These are phyloP conservation scores for Metarhizium robertsii DNA, from an alignment of 2,329 filamentous ascomycete genomes.

Conservation along the genomic window DNA sequence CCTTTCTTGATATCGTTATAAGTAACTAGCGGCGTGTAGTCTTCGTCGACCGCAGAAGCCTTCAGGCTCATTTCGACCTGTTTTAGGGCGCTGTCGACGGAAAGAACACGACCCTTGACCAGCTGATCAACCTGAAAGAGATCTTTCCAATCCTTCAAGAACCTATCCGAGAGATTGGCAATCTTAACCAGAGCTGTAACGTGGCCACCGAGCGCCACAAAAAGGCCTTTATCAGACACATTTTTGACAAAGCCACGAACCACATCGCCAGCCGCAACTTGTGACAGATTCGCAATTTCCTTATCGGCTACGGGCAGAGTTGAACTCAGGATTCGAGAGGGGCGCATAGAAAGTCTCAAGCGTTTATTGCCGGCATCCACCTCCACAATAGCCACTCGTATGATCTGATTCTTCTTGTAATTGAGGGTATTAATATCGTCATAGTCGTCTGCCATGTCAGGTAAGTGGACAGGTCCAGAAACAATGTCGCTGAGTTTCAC, in stretches of 20 bases:
- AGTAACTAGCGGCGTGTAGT: slow-evolving; percentile 64
- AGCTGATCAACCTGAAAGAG: slow-evolving; percentile 82
- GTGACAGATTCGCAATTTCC: slow-evolving; percentile 62
- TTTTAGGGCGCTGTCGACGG: slow-evolving; percentile 56
- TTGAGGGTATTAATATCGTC: slow-evolving; percentile 65
- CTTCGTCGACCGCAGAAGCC: slow-evolving; percentile 68
- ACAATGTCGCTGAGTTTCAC: slow-evolving; percentile 77
- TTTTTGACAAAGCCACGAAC: slow-evolving; percentile 89
- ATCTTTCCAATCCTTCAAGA: slow-evolving; percentile 91
- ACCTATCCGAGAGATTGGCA: slow-evolving; percentile 81
- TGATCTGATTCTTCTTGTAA: slow-evolving; percentile 74
- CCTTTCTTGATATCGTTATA: slow-evolving; percentile 71
- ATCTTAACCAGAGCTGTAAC: slow-evolving; percentile 78
- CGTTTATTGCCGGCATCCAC: slow-evolving; percentile 80
- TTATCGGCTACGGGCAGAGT: slow-evolving; percentile 70
- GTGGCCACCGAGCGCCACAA: slow-evolving; percentile 72
- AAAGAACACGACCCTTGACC: slow-evolving; percentile 75
- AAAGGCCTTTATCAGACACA: slow-evolving; percentile 80
- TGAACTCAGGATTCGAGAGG: slow-evolving; percentile 83
- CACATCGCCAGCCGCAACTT: slow-evolving; percentile 68
- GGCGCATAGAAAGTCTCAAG: slow-evolving; percentile 69
- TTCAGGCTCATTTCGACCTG: slow-evolving; percentile 84
- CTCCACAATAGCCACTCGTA: slow-evolving; percentile 76
- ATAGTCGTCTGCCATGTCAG: slow-evolving; percentile 82
- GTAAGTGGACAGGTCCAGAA: slow-evolving; percentile 69